Evolutionary conservation across 164 flowering plant species (phyloP).

Genomic region (Echeveria elegans): DNA sequence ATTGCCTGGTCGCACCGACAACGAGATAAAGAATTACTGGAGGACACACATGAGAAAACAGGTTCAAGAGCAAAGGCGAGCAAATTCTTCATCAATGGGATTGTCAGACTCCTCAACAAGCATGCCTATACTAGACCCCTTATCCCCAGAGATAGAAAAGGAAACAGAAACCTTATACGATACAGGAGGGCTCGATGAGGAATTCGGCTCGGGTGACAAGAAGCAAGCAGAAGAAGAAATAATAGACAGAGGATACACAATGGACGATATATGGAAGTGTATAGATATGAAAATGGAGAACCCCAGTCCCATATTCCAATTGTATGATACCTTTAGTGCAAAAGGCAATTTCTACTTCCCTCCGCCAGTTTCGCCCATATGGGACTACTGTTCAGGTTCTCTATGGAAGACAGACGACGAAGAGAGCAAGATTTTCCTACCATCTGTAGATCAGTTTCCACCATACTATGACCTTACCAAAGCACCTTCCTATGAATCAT

Average conservation of each 20-base stretch:
- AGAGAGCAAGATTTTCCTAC: conserved; percentile 34
- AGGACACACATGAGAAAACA: conserved; percentile 87
- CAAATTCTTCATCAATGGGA: conserved; percentile 29
- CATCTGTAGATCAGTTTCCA: conserved; percentile 23
- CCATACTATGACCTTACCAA: conserved; percentile 21
- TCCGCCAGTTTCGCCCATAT: conserved; percentile 46
- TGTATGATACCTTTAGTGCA: conserved; percentile 21
- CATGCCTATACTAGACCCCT: conserved; percentile 20
- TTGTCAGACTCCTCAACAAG: conserved; percentile 35
- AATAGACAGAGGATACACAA: conserved; percentile 31
- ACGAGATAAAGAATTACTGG: conserved; percentile 98
- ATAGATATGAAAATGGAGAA: conserved; percentile 36
- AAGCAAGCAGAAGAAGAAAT: conserved; percentile 21
- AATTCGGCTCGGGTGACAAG: conserved; percentile 14
- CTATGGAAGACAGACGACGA: conserved; percentile 62
- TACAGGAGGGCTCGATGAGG: conserved; percentile 25
- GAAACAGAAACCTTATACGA: conserved; percentile 35
- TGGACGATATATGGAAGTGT: conserved; percentile 96
- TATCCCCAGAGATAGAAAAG: conserved; percentile 22
- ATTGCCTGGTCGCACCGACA: conserved; percentile 90
- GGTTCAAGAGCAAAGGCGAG: conserved; percentile 68
- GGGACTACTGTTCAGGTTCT: conserved; percentile 55
- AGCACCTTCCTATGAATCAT: background rate
- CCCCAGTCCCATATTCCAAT: conserved; percentile 19
- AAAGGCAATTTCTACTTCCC: conserved; percentile 27